Evolutionary conservation across 495 filamentous ascomycete species (phyloP).

Genomic region (Chaetomium fimeti): DNA sequence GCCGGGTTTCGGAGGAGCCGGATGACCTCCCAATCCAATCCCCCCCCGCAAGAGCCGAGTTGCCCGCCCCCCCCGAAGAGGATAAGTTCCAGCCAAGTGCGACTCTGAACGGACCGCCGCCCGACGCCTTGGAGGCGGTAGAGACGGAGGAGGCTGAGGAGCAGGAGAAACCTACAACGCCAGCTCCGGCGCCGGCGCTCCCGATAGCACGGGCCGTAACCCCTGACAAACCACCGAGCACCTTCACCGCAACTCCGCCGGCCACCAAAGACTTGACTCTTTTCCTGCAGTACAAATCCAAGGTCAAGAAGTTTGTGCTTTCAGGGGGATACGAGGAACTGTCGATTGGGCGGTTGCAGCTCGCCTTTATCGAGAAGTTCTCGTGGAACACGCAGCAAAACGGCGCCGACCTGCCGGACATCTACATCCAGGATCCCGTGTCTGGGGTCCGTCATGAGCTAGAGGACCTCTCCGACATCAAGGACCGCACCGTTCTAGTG

Average conservation of each 20-base stretch:
- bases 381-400: slow-evolving; percentile 97
- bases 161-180: slow-evolving; percentile 30
- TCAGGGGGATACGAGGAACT: slow-evolving; percentile 78
- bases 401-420: slow-evolving; percentile 89
- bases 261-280: slow-evolving; percentile 86
- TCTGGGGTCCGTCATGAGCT: slow-evolving; percentile 94
- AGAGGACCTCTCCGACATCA: slow-evolving; percentile 92
- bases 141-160: slow-evolving; percentile 36
- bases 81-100: slow-evolving; percentile 56
- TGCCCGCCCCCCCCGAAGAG: slow-evolving; percentile 55
- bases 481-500: slow-evolving; percentile 89
- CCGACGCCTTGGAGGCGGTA: slow-evolving; percentile 41
- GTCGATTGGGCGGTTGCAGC: slow-evolving; percentile 80
- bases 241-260: slow-evolving; percentile 62
- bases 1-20: slow-evolving; percentile 65
- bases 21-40: slow-evolving; percentile 44
- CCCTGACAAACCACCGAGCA: slow-evolving; percentile 43
- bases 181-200: slow-evolving; percentile 18
- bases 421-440: slow-evolving; percentile 94
- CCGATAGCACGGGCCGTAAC: slow-evolving; percentile 33
- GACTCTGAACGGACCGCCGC: slow-evolving; percentile 52
- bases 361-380: slow-evolving; percentile 99
- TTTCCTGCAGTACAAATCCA: slow-evolving; percentile 95
- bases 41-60: slow-evolving; percentile 41
- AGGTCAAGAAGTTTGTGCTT: slow-evolving; percentile 94